Evolutionary conservation across 1,139 yeast genomes (phyloP).

Genomic region (Yamadazyma diospyri): DNA sequence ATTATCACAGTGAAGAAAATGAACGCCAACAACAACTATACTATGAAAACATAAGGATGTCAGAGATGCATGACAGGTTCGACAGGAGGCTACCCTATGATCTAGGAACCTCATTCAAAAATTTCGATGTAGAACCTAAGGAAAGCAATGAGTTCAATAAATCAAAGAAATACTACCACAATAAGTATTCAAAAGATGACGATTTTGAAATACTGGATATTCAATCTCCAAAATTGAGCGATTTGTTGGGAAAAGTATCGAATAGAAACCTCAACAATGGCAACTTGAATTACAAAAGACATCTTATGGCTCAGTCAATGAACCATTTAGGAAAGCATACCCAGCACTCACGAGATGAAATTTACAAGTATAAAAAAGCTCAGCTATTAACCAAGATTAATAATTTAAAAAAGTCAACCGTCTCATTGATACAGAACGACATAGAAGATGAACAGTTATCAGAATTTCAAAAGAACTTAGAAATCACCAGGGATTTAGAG

Average conservation of each 20-base stretch:
- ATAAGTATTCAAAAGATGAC: slow-evolving; percentile 1
- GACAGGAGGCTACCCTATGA: slow-evolving; percentile 1
- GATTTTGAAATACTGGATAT: slow-evolving; percentile 1
- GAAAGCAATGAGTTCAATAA: slow-evolving; percentile 16
- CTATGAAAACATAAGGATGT: slow-evolving; percentile 9
- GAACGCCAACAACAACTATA: slow-evolving; percentile 5
- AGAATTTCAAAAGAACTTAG: slow-evolving; percentile 15
- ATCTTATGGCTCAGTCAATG: slow-evolving; percentile 17
- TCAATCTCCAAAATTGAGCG: not conserved
- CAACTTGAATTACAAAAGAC: slow-evolving; percentile 23
- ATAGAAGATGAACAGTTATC: slow-evolving; percentile 31
- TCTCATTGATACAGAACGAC: slow-evolving; percentile 19
- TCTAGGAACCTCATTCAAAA: slow-evolving; percentile 4
- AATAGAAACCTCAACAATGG: slow-evolving; percentile 3
- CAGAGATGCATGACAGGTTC: slow-evolving; percentile 5
- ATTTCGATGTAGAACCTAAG: slow-evolving; percentile 7
- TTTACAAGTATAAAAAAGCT: slow-evolving; percentile 14
- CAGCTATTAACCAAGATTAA: slow-evolving; percentile 24
- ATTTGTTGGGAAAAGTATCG: not conserved
- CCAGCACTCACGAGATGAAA: slow-evolving; percentile 8
- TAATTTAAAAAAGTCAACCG: slow-evolving; percentile 23
- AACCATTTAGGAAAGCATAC: slow-evolving; percentile 17
- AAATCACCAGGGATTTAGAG: slow-evolving; percentile 29
- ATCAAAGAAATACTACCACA: not conserved
- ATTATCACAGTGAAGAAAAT: not conserved